Evolutionary conservation across 495 filamentous ascomycete genomes (phyloP).

Genomic region (Elasticomyces elasticus): DNA sequence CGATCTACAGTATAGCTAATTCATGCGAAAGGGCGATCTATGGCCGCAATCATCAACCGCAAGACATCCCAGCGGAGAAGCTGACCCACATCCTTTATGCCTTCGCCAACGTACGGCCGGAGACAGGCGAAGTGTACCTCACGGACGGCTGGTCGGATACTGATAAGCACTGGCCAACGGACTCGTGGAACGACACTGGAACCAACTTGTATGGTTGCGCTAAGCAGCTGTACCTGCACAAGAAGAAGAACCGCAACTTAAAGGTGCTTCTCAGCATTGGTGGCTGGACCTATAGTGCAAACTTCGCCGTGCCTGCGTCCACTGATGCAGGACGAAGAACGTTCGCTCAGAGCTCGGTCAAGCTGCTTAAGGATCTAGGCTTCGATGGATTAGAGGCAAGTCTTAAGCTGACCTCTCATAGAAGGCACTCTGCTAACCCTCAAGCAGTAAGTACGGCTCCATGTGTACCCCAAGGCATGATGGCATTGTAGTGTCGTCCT

Average conservation of each 20-base stretch:
- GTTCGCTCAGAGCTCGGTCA: conserved; percentile 60
- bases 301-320: conserved; percentile 67
- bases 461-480: no score
- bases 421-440: no score
- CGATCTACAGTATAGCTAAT: no score
- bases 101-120: conserved; percentile 71
- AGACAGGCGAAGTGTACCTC: conserved; percentile 70
- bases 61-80: conserved; percentile 77
- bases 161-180: conserved; percentile 77
- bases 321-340: conserved; percentile 49
- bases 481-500: no score
- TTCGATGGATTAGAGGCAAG: conserved; percentile 55
- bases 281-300: conserved; percentile 89
- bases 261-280: conserved; percentile 91
- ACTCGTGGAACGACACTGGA: conserved; percentile 57
- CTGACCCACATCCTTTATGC: conserved; percentile 89
- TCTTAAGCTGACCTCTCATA: no score
- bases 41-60: conserved; percentile 56
- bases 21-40: not conserved
- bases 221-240: conserved; percentile 88
- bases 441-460: no score
- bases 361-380: conserved; percentile 55
- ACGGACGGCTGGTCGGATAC: conserved; percentile 77
- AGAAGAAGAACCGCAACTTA: conserved; percentile 76
- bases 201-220: conserved; percentile 67